Evolutionary conservation across 768 basidiomycete genomes (phyloP).

Genomic region (Rhodotorula graminis): DNA sequence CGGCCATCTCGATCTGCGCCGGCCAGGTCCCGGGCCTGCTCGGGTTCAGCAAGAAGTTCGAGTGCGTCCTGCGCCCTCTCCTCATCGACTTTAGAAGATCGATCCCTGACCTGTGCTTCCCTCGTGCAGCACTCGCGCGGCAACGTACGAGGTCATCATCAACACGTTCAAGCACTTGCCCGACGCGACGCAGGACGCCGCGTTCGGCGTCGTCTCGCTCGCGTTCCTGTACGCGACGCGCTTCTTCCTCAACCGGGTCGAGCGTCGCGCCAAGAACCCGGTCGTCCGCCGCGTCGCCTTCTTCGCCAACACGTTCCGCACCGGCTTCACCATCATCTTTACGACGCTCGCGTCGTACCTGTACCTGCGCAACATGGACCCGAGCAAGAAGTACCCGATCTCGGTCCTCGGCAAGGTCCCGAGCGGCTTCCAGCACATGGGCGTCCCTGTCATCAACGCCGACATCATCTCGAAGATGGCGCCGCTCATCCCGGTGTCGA

Average conservation of each 20-base stretch:
- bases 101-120: too few species aligned
- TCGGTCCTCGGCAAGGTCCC: constrained; percentile 67
- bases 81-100: too few species aligned
- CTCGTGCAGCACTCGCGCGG: constrained; percentile 59
- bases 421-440: constrained; percentile 56
- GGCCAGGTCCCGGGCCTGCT: constrained; percentile 85
- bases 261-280: constrained; percentile 48
- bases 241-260: constrained; percentile 57
- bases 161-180: constrained; percentile 72
- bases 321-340: constrained; percentile 61
- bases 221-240: constrained; percentile 63
- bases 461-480: constrained; percentile 50
- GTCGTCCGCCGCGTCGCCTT: constrained; percentile 73
- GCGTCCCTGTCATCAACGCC: constrained; percentile 52
- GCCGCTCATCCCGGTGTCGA: constrained; percentile 71
- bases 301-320: constrained; percentile 54
- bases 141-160: constrained; percentile 83
- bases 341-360: constrained; percentile 73
- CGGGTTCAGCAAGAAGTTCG: constrained; percentile 51
- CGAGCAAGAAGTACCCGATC: constrained; percentile 58
- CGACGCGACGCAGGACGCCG: constrained; percentile 69
- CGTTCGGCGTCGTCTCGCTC: constrained; percentile 60
- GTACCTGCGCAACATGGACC: constrained; percentile 63
- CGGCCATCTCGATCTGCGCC: constrained; percentile 55
- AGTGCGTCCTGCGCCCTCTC: neutral